A percentile compares a stretch with the other conserved stretches of the same genome.
phyloP scores from a whole-genome alignment of 805 yeast genomes.

The Suhomyces kilbournensis region DNA sequence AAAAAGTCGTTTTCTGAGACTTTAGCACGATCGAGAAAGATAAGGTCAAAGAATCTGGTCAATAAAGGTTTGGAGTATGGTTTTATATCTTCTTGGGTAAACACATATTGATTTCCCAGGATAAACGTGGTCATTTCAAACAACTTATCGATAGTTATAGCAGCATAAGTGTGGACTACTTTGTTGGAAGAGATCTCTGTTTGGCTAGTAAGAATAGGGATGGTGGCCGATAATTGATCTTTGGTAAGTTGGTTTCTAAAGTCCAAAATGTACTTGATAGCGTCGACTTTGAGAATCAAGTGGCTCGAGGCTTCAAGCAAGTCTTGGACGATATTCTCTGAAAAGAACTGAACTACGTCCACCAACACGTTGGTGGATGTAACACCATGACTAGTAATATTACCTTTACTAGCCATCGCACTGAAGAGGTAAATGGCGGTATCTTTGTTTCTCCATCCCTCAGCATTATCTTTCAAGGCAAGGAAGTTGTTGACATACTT shows the following conservation, averaged over 20 bases:
- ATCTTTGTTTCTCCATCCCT: conserved; percentile 83
- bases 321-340: conserved; percentile 78
- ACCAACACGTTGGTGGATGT: conserved; percentile 79
- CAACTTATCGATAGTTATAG: conserved; percentile 87
- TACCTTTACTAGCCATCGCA: conserved; percentile 88
- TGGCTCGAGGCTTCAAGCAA: conserved; percentile 54
- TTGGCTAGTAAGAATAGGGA: conserved; percentile 75
- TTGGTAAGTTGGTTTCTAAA: conserved; percentile 93
- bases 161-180: conserved; percentile 89
- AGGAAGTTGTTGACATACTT: conserved; percentile 68
- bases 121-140: conserved; percentile 65
- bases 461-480: conserved; percentile 15
- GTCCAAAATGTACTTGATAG: conserved; percentile 83
- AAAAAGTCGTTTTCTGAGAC: conserved; percentile 92
- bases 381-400: conserved; percentile 82
- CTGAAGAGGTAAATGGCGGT: conserved; percentile 82
- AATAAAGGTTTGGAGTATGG: conserved; percentile 58
- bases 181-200: conserved; percentile 54
- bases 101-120: conserved; percentile 55
- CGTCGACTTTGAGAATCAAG: conserved; percentile 85
- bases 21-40: conserved; percentile 72
- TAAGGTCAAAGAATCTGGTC: conserved; percentile 61
- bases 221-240: conserved; percentile 71
- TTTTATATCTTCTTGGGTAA: conserved; percentile 69
- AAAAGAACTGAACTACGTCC: conserved; percentile 84